Percentiles rank a stretch among this genome's conserved stretches.
Evolutionary conservation across 2,329 filamentous ascomycete genomes (phyloP).

Genomic region (Phaeosphaeriaceae sp.): DNA sequence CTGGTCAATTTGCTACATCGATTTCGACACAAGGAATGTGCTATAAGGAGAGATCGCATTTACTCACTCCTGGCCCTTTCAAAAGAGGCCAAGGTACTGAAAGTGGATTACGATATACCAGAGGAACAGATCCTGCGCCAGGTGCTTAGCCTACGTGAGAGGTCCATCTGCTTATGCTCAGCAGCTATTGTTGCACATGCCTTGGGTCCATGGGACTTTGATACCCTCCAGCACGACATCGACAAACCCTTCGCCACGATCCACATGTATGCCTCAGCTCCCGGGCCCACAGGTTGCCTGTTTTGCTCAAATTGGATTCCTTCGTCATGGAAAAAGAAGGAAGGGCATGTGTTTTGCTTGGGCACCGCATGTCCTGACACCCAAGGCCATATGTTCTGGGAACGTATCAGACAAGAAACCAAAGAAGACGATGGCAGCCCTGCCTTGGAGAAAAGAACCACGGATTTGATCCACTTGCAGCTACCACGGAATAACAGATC

Average conservation of each 20-base stretch:
- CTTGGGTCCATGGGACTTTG: constrained; percentile 5
- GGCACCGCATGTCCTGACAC: constrained; percentile 2
- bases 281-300: constrained; percentile 1
- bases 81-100: constrained; percentile 1
- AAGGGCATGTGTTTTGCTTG: constrained; percentile 5
- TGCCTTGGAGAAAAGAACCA: not conserved
- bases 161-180: constrained; percentile 7
- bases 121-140: constrained; percentile 4
- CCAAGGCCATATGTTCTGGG: constrained; percentile 8
- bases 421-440: not conserved
- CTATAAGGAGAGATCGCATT: constrained; percentile 5
- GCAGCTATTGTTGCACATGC: constrained; percentile 4
- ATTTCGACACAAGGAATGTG: constrained; percentile 12
- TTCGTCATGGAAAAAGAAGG: constrained; percentile 6
- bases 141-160: constrained; percentile 1
- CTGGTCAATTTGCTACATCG: constrained; percentile 6
- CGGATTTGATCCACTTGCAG: constrained; percentile 1
- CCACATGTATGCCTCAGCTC: constrained; percentile 1
- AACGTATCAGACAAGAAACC: not conserved
- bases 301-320: constrained; percentile 9
- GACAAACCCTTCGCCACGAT: not conserved
- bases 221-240: not conserved
- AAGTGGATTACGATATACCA: constrained; percentile 7
- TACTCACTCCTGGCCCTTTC: constrained; percentile 9
- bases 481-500: constrained; percentile 6